These are phyloP conservation scores for Saturnispora saitoi DNA, from an alignment of 805 yeast genomes.

Conservation along the genomic window DNA sequence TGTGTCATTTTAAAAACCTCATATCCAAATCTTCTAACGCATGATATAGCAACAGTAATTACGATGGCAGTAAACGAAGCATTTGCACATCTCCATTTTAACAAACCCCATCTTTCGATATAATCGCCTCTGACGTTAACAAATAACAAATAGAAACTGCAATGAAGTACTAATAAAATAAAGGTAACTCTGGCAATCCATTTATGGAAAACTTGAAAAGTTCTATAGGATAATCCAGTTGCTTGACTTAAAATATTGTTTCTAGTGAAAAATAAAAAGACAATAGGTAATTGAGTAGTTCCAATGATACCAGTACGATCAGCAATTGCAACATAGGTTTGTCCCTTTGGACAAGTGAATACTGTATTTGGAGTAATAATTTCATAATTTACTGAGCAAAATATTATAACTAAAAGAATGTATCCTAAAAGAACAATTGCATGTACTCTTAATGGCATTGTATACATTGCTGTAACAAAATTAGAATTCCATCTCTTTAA, in stretches of 20 bases:
- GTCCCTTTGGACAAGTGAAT: conserved; percentile 25
- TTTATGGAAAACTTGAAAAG: conserved; percentile 30
- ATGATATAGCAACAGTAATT: conserved; percentile 26
- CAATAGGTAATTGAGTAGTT: conserved; percentile 30
- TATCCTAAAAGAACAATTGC: conserved; percentile 24
- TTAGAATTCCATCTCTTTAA: conserved; percentile 5
- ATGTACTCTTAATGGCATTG: conserved; percentile 29
- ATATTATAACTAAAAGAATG: conserved; percentile 19
- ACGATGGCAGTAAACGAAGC: conserved; percentile 26
- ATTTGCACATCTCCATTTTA: conserved; percentile 39
- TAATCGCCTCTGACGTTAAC: conserved; percentile 31
- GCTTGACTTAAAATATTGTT: conserved; percentile 26
- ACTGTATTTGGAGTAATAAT: conserved; percentile 24
- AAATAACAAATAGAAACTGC: conserved; percentile 30
- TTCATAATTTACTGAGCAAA: conserved; percentile 26
- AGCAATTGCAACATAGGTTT: conserved; percentile 28
- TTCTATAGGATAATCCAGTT: conserved; percentile 30
- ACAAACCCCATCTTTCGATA: conserved; percentile 29
- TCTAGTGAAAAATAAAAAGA: conserved; percentile 30
- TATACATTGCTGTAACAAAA: conserved; percentile 13
- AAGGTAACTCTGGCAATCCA: conserved; percentile 36
- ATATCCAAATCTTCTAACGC: conserved; percentile 31
- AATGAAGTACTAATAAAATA: conserved; percentile 32
- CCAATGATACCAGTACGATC: conserved; percentile 42
- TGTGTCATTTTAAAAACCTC: conserved; percentile 41